phyloP scores from a whole-genome alignment of 306 rosid species.

The Arachis hypogaea region DNA sequence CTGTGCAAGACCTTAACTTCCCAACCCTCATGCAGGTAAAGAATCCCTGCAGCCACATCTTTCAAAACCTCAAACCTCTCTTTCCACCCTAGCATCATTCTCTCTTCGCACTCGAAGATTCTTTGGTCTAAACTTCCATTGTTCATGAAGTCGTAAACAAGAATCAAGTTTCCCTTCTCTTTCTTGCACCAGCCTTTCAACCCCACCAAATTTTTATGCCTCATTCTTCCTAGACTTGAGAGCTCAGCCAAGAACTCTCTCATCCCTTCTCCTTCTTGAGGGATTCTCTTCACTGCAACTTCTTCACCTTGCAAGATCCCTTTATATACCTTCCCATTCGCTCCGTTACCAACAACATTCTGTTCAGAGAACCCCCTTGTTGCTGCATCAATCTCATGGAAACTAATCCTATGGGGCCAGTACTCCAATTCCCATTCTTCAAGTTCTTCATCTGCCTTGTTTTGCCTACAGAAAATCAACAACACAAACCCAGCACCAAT shows the following conservation, averaged over 20 bases:
- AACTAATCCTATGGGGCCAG: slow-evolving; percentile 71
- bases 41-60: slow-evolving; percentile 61
- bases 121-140: slow-evolving; percentile 69
- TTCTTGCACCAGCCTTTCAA: slow-evolving; percentile 79
- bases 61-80: slow-evolving; percentile 55
- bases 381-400: slow-evolving; percentile 54
- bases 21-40: slow-evolving; percentile 76
- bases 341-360: slow-evolving; percentile 56
- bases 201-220: slow-evolving; percentile 65
- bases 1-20: slow-evolving; percentile 73
- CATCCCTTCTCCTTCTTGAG: slow-evolving; percentile 54
- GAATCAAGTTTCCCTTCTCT: slow-evolving; percentile 55
- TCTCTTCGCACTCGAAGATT: slow-evolving; percentile 57
- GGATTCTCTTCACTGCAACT: slow-evolving; percentile 67
- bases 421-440: slow-evolving; percentile 74
- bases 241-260: slow-evolving; percentile 73
- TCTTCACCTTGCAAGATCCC: slow-evolving; percentile 59
- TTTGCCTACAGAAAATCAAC: slow-evolving; percentile 24
- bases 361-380: slow-evolving; percentile 60
- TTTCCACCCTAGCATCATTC: slow-evolving; percentile 52
- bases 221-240: slow-evolving; percentile 70
- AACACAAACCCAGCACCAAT: slow-evolving; percentile 32
- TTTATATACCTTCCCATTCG: slow-evolving; percentile 63
- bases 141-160: slow-evolving; percentile 71
- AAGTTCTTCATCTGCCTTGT: slow-evolving; percentile 36